Evolutionary conservation across 768 basidiomycete genomes (phyloP).

Genomic region (Termitomyces sp.): DNA sequence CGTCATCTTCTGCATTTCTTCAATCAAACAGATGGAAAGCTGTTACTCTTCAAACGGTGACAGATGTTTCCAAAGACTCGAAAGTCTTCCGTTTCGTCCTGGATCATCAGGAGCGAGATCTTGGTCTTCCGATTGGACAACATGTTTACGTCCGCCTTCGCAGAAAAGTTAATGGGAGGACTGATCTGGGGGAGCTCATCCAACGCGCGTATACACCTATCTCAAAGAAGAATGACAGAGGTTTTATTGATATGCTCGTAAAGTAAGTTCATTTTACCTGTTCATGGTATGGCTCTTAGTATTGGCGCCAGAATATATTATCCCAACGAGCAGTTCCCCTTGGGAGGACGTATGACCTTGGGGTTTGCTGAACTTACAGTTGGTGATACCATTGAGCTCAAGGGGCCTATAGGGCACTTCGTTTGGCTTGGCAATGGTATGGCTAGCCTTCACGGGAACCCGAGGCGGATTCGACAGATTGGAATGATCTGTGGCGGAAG

Average conservation of each 20-base stretch:
- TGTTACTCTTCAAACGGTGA: slow-evolving; percentile 32
- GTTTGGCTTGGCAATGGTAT: slow-evolving; percentile 41
- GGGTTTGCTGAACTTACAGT: slow-evolving; percentile 40
- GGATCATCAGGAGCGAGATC: slow-evolving; percentile 30
- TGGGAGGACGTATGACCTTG: slow-evolving; percentile 35
- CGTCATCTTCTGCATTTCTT: slow-evolving; percentile 28
- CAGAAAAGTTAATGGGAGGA: slow-evolving; percentile 23
- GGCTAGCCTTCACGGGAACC: slow-evolving; percentile 31
- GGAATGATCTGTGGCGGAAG: slow-evolving; percentile 58
- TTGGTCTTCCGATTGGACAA: slow-evolving; percentile 58
- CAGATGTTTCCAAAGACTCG: slow-evolving; percentile 43
- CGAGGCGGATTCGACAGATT: slow-evolving; percentile 32
- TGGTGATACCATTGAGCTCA: slow-evolving; percentile 50
- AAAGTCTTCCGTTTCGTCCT: slow-evolving; percentile 49
- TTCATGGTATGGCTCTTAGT: neutral
- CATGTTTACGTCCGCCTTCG: slow-evolving; percentile 52
- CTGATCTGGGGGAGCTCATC: slow-evolving; percentile 32
- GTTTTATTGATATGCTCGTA: slow-evolving; percentile 50
- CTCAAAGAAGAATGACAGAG: slow-evolving; percentile 35
- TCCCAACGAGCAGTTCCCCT: slow-evolving; percentile 28
- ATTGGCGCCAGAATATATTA: slow-evolving; percentile 35
- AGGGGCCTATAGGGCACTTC: slow-evolving; percentile 59
- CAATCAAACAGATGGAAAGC: slow-evolving; percentile 45
- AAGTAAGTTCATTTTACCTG: slow-evolving; percentile 22
- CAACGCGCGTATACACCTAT: slow-evolving; percentile 61